These are phyloP conservation scores for Pisolithus sp. DNA, from an alignment of 768 basidiomycete genomes.

Conservation along the genomic window DNA sequence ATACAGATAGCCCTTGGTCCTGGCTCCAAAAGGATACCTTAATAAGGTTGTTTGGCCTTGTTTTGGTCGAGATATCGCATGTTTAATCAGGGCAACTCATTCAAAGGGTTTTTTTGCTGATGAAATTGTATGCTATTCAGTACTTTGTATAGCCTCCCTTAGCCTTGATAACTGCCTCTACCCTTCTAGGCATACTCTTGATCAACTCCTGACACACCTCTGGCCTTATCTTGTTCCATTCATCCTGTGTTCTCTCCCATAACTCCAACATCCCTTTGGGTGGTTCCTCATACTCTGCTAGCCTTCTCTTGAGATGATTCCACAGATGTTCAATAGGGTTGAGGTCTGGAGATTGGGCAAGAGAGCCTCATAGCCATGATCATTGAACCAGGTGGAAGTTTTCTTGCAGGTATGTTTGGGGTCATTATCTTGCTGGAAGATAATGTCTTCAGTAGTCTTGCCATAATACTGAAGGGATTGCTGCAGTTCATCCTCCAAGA, in stretches of 20 bases:
- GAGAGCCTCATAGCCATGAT: no score
- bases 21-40: no score
- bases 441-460: neutral
- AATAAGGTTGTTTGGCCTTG: no score
- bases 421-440: neutral
- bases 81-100: no score
- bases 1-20: no score
- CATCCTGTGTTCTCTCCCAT: constrained; percentile 1
- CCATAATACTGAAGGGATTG: neutral
- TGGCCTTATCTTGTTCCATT: constrained; percentile 5
- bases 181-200: constrained; percentile 14
- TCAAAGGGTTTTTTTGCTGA: no score
- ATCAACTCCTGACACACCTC: constrained; percentile 11
- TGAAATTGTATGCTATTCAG: neutral
- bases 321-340: neutral
- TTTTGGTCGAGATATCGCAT: no score
- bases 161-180: neutral
- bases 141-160: neutral
- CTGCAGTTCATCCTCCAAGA: neutral
- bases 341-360: neutral
- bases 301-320: neutral
- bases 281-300: neutral
- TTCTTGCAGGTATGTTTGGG: neutral
- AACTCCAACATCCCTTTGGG: neutral
- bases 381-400: no score